Evolutionary conservation across 2,329 filamentous ascomycete genomes (phyloP).

Genomic region (Aspergillus japonicus): DNA sequence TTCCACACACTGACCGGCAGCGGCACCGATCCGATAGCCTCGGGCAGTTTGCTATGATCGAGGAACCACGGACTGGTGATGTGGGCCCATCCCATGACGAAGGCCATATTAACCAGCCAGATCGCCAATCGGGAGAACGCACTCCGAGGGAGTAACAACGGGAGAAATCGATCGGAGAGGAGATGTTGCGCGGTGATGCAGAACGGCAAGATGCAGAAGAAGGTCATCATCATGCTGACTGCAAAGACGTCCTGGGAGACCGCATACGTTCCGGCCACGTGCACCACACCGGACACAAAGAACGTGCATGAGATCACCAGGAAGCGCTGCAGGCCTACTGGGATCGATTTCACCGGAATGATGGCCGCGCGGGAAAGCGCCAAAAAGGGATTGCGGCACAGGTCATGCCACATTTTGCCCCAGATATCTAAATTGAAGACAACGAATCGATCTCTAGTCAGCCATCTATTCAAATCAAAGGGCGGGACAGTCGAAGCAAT

Average conservation of each 20-base stretch:
- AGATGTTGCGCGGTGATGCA: slow-evolving; percentile 16
- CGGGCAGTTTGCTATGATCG: slow-evolving; percentile 16
- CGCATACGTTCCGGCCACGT: slow-evolving; percentile 16
- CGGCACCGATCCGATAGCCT: slow-evolving; percentile 14
- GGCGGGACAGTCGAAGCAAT: too few species aligned
- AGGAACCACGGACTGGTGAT: slow-evolving; percentile 20
- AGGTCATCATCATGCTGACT: slow-evolving; percentile 17
- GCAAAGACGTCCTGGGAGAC: slow-evolving; percentile 9
- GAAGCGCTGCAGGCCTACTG: neutral
- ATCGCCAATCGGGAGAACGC: neutral
- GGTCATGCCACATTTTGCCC: slow-evolving; percentile 22
- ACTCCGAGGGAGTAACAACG: slow-evolving; percentile 1
- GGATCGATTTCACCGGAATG: neutral
- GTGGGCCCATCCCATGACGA: slow-evolving; percentile 14
- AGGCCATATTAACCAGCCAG: slow-evolving; percentile 9
- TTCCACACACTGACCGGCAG: slow-evolving; percentile 10
- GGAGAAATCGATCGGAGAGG: slow-evolving; percentile 1
- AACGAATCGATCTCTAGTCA: too few species aligned
- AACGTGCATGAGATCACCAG: slow-evolving; percentile 14
- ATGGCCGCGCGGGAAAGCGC: slow-evolving; percentile 9
- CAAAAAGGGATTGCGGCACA: slow-evolving; percentile 17
- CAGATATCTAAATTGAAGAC: slow-evolving; percentile 13
- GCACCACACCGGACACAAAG: slow-evolving; percentile 13
- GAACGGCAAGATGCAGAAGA: slow-evolving; percentile 15
- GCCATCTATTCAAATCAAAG: too few species aligned